Evolutionary conservation across 768 basidiomycete species (phyloP).

Genomic region (Lentinula guzmanii): DNA sequence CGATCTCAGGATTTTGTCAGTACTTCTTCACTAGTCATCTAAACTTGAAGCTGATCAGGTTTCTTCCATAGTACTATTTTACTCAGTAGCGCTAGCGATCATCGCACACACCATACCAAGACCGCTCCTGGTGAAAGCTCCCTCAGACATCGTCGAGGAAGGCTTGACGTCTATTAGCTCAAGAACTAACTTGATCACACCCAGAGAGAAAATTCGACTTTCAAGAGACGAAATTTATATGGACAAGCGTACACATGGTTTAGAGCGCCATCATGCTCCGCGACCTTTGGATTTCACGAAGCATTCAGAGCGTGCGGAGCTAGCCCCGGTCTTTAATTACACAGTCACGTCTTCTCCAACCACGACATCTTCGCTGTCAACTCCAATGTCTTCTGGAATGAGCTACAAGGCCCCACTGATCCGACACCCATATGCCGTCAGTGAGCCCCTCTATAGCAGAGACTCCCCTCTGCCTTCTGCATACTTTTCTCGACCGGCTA

Average conservation of each 20-base stretch:
- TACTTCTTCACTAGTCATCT: background rate
- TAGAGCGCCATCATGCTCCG: background rate
- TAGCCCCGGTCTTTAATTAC: background rate
- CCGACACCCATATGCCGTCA: background rate
- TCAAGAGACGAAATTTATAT: background rate
- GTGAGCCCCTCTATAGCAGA: background rate
- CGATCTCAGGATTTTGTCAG: slow-evolving; percentile 28
- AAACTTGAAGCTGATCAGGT: background rate
- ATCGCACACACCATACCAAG: background rate
- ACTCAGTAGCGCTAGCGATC: background rate
- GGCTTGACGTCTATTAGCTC: background rate
- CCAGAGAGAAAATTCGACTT: background rate
- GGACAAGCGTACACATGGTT: background rate
- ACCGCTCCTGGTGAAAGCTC: background rate
- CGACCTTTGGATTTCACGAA: background rate
- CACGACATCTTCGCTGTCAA: background rate
- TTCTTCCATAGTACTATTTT: background rate
- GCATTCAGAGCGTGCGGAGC: background rate
- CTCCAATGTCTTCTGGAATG: background rate
- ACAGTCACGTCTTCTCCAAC: background rate
- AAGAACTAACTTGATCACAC: background rate
- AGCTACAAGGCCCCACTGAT: background rate
- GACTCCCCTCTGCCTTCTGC: background rate
- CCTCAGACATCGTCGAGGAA: background rate
- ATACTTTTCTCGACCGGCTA: background rate